Evolutionary conservation across 2,329 filamentous ascomycete genomes (phyloP).

Genomic region (Arachnomyces sp.): DNA sequence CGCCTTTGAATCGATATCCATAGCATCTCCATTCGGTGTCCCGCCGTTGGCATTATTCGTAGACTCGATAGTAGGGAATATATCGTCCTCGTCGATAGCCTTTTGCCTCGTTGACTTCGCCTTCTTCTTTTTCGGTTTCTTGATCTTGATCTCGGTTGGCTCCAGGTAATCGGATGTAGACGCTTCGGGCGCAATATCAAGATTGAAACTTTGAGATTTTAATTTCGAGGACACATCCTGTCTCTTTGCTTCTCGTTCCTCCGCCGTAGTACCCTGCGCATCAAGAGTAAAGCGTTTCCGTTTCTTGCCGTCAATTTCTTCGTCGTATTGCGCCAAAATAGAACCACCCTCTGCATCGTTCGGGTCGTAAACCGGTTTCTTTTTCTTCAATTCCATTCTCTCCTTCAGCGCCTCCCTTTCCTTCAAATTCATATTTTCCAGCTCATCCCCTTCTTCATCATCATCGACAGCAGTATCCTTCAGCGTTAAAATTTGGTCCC

Average conservation of each 20-base stretch:
- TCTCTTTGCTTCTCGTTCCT: conserved; percentile 52
- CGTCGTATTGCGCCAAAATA: conserved; percentile 87
- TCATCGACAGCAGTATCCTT: conserved; percentile 84
- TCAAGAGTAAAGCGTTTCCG: conserved; percentile 81
- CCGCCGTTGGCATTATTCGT: conserved; percentile 21
- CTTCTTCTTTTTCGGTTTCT: conserved; percentile 86
- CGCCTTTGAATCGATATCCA: conserved; percentile 67
- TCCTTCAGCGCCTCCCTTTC: conserved; percentile 47
- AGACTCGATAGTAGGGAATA: conserved; percentile 34
- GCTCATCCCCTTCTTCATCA: conserved; percentile 79
- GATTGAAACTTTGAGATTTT: conserved; percentile 63
- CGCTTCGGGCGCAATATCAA: conserved; percentile 63
- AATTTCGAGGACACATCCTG: conserved; percentile 50
- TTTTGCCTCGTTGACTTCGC: conserved; percentile 67
- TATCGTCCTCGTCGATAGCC: conserved; percentile 54
- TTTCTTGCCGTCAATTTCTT: conserved; percentile 89
- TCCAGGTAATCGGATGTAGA: conserved; percentile 84
- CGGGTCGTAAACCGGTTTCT: conserved; percentile 81
- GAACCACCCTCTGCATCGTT: conserved; percentile 61
- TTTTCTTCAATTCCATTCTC: conserved; percentile 79
- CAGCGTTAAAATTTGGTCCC: conserved; percentile 87
- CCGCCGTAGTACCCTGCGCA: conserved; percentile 61
- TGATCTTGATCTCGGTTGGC: conserved; percentile 78
- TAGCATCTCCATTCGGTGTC: conserved; percentile 43
- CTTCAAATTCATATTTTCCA: conserved; percentile 44